Conservation (phyloP, 78 protist species). For the Neovahlkampfia damariscottae region DNA sequence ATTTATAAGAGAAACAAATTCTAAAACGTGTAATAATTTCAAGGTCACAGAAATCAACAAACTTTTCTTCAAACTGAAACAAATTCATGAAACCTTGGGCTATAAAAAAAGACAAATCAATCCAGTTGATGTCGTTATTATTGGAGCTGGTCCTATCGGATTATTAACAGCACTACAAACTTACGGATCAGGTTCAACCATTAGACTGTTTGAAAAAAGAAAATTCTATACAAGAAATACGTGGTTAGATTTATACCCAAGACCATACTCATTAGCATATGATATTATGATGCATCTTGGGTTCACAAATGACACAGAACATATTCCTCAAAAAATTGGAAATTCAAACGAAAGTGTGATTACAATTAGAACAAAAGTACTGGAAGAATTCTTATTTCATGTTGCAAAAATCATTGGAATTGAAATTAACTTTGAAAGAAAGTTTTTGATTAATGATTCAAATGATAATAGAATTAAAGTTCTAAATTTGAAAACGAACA, state of each 20-base stretch:
- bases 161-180: background rate
- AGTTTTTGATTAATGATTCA: background rate
- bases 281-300: background rate
- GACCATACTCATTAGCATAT: background rate
- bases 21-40: no score
- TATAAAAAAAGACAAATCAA: no score
- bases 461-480: background rate
- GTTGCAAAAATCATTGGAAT: background rate
- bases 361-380: background rate
- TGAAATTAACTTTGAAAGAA: background rate
- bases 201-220: background rate
- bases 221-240: background rate
- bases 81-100: no score
- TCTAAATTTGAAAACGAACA: no score
- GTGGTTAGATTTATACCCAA: background rate
- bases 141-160: background rate
- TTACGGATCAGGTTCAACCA: background rate
- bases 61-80: no score
- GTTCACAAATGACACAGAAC: background rate
- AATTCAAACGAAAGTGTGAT: background rate
- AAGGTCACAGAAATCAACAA: no score
- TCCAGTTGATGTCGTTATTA: no score
- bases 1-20: no score
- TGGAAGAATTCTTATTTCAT: background rate
- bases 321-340: background rate